These are phyloP conservation scores for Tubosaeta sp. DNA, from an alignment of 768 basidiomycete genomes.

Conservation along the genomic window DNA sequence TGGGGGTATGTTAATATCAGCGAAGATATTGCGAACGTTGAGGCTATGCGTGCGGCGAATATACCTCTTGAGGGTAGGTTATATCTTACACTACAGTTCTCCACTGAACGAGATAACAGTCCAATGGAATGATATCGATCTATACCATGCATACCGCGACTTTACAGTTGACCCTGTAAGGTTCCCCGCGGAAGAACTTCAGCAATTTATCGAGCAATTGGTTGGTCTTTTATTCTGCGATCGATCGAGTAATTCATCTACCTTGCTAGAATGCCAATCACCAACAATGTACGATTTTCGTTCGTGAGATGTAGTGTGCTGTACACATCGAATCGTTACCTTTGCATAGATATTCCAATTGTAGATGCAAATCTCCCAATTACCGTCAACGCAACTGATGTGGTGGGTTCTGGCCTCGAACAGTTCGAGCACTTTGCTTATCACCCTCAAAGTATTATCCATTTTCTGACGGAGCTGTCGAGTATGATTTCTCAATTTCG, in stretches of 20 bases:
- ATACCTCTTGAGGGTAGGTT: constrained; percentile 71
- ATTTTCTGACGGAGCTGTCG: constrained; percentile 57
- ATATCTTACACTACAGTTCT: not conserved
- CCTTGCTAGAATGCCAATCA: constrained; percentile 20
- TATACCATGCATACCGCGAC: constrained; percentile 65
- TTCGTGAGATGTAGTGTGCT: not conserved
- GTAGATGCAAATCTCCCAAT: constrained; percentile 60
- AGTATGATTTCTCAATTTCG: constrained; percentile 33
- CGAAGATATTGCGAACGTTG: constrained; percentile 53
- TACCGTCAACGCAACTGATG: constrained; percentile 55
- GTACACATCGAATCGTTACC: not conserved
- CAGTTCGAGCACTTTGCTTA: not conserved
- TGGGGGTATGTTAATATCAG: constrained; percentile 54
- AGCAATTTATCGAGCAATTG: constrained; percentile 50
- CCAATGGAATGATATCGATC: constrained; percentile 78
- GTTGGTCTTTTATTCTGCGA: constrained; percentile 35
- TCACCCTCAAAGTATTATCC: constrained; percentile 51
- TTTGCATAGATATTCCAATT: constrained; percentile 65
- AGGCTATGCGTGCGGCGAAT: constrained; percentile 60
- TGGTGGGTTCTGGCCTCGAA: constrained; percentile 38
- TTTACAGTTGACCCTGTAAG: constrained; percentile 65
- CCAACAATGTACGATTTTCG: constrained; percentile 28
- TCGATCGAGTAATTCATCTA: constrained; percentile 2
- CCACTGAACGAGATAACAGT: constrained; percentile 34
- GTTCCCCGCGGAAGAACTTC: constrained; percentile 54